Conservation (phyloP, 768 basidiomycete genomes). For the Lentinula guzmanii region DNA sequence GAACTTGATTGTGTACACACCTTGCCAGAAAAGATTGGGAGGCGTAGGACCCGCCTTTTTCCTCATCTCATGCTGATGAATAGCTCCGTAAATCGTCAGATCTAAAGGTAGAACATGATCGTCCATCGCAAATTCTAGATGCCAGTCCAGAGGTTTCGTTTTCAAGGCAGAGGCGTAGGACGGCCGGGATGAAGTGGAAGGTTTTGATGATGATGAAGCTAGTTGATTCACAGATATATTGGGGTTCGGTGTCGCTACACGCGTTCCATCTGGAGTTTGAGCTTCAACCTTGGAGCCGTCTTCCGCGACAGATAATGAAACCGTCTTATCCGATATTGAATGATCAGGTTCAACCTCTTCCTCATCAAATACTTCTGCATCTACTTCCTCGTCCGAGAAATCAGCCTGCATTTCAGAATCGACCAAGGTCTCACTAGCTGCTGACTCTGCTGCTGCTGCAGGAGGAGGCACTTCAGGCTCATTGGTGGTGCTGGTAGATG, state of each 20-base stretch:
- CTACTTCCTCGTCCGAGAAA: slow-evolving; percentile 81
- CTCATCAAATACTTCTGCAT: slow-evolving; percentile 86
- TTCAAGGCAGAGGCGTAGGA: slow-evolving; percentile 96
- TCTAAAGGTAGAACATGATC: slow-evolving; percentile 80
- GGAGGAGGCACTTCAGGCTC: slow-evolving; percentile 20
- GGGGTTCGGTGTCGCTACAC: slow-evolving; percentile 82
- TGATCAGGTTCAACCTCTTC: slow-evolving; percentile 68
- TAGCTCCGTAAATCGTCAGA: slow-evolving; percentile 93
- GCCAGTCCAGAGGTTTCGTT: slow-evolving; percentile 92
- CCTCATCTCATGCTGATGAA: slow-evolving; percentile 85
- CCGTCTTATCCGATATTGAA: slow-evolving; percentile 72
- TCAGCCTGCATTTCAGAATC: slow-evolving; percentile 67
- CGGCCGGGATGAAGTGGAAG: slow-evolving; percentile 30
- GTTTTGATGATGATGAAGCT: slow-evolving; percentile 21
- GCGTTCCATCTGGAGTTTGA: slow-evolving; percentile 94
- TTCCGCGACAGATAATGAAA: slow-evolving; percentile 77
- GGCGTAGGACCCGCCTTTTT: slow-evolving; percentile 62
- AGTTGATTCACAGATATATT: slow-evolving; percentile 29
- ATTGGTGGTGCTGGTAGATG: slow-evolving; percentile 9
- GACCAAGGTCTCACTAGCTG: slow-evolving; percentile 51
- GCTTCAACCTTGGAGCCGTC: slow-evolving; percentile 94
- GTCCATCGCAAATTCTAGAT: slow-evolving; percentile 93
- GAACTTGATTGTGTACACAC: slow-evolving; percentile 87
- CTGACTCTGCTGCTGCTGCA: slow-evolving; percentile 30
- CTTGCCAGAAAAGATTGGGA: slow-evolving; percentile 80